Conservation (phyloP, 1,284 basidiomycete species). For the Cryptococcus neoformans region DNA sequence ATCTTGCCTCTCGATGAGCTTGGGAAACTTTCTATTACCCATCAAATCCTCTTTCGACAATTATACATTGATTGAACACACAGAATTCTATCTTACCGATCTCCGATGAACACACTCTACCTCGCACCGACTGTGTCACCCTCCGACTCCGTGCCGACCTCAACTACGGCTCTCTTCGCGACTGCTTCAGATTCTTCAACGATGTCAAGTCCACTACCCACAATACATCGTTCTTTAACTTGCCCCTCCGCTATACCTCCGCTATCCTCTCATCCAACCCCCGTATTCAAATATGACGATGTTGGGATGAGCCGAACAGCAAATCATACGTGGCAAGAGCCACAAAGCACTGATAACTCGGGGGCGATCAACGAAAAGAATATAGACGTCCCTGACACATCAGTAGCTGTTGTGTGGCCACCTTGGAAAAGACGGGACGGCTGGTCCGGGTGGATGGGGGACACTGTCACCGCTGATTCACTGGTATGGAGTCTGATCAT, state of each 20-base stretch:
- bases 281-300: too few species aligned
- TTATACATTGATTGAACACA: not conserved
- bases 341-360: too few species aligned
- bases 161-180: not conserved
- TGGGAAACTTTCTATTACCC: not conserved
- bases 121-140: not conserved
- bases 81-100: too few species aligned
- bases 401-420: slow-evolving; percentile 2
- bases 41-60: not conserved
- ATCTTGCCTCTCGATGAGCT: not conserved
- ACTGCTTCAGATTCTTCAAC: not conserved
- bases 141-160: not conserved
- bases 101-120: not conserved
- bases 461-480: slow-evolving; percentile 23
- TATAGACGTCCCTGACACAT: too few species aligned
- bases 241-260: too few species aligned
- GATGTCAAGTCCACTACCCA: too few species aligned
- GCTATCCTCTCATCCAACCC: too few species aligned
- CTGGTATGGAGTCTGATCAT: slow-evolving; percentile 33
- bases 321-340: too few species aligned
- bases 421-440: slow-evolving; percentile 23
- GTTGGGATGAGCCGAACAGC: too few species aligned
- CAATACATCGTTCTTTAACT: too few species aligned
- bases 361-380: too few species aligned
- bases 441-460: slow-evolving; percentile 29